These are phyloP conservation scores for Dichotomopilus funicola DNA, from an alignment of 2,329 filamentous ascomycete species.

Conservation along the genomic window DNA sequence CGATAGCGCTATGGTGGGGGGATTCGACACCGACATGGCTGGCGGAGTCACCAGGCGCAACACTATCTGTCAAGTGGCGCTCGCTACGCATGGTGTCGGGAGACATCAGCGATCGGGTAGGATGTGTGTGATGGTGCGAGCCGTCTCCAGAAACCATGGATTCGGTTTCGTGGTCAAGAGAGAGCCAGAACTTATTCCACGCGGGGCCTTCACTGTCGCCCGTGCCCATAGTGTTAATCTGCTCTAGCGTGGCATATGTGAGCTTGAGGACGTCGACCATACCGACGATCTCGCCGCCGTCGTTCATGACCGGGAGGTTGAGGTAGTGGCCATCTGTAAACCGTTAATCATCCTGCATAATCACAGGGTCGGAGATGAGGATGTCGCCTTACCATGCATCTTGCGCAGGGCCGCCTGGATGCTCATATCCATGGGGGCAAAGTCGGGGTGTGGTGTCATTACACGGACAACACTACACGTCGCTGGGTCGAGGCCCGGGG, in stretches of 20 bases:
- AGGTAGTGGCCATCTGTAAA: slow-evolving; percentile 87
- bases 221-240: slow-evolving; percentile 91
- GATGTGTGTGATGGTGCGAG: slow-evolving; percentile 63
- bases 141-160: slow-evolving; percentile 93
- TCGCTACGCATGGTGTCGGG: slow-evolving; percentile 65
- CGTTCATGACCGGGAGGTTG: slow-evolving; percentile 97
- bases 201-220: slow-evolving; percentile 88
- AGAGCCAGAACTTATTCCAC: slow-evolving; percentile 99
- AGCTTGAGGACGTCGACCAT: slow-evolving; percentile 99
- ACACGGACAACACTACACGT: slow-evolving; percentile 97
- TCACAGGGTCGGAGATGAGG: slow-evolving; percentile 10
- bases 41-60: slow-evolving; percentile 88
- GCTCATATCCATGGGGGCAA: slow-evolving; percentile 97
- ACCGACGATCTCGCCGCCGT: slow-evolving; percentile 91
- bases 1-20: slow-evolving; percentile 57
- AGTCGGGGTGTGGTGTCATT: slow-evolving; percentile 98
- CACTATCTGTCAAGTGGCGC: slow-evolving; percentile 67
- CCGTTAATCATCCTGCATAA: slow-evolving; percentile 4
- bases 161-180: slow-evolving; percentile 88
- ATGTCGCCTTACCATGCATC: slow-evolving; percentile 71
- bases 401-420: slow-evolving; percentile 96
- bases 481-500: slow-evolving; percentile 84
- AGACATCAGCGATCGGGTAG: slow-evolving; percentile 72
- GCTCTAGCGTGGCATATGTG: slow-evolving; percentile 95
- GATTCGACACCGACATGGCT: slow-evolving; percentile 83